phyloP scores from a whole-genome alignment of 768 basidiomycete species.

The Suillus clintonianus region DNA sequence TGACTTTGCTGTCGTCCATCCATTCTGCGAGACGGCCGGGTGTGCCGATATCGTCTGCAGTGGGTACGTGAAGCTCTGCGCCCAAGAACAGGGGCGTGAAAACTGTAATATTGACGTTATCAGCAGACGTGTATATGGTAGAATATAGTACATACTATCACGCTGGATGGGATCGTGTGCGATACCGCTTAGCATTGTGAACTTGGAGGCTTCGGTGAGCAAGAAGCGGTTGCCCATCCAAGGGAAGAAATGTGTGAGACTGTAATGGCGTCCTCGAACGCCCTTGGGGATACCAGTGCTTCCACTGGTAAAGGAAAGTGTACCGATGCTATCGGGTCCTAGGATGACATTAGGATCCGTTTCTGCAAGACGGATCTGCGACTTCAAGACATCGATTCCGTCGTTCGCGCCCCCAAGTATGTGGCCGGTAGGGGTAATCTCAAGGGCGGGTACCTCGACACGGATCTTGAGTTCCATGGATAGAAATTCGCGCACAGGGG shows the following conservation, averaged over 20 bases:
- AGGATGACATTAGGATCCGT: constrained; percentile 80
- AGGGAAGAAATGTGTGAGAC: constrained; percentile 98
- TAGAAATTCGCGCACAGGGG: constrained; percentile 84
- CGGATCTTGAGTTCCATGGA: constrained; percentile 78
- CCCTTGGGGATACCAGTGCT: constrained; percentile 98
- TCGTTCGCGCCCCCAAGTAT: constrained; percentile 63
- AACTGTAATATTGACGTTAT: constrained; percentile 50
- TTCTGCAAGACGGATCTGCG: constrained; percentile 50
- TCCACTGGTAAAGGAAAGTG: constrained; percentile 94
- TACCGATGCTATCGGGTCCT: constrained; percentile 95
- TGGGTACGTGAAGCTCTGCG: constrained; percentile 93
- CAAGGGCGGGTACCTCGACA: constrained; percentile 87
- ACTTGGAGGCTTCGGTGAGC: constrained; percentile 72
- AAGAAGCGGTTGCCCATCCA: constrained; percentile 96
- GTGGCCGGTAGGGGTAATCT: constrained; percentile 63
- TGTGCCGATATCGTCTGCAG: constrained; percentile 94
- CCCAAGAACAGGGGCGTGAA: constrained; percentile 99
- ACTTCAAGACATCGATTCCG: constrained; percentile 64
- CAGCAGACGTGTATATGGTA: neutral
- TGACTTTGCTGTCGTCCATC: constrained; percentile 92
- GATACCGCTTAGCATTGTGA: constrained; percentile 98
- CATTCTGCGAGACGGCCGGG: constrained; percentile 96
- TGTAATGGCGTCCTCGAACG: constrained; percentile 93
- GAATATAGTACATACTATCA: constrained; percentile 73
- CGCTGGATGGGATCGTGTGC: constrained; percentile 99